phyloP scores from a whole-genome alignment of 495 filamentous ascomycete species.

The Saxophila tyrrhenica region DNA sequence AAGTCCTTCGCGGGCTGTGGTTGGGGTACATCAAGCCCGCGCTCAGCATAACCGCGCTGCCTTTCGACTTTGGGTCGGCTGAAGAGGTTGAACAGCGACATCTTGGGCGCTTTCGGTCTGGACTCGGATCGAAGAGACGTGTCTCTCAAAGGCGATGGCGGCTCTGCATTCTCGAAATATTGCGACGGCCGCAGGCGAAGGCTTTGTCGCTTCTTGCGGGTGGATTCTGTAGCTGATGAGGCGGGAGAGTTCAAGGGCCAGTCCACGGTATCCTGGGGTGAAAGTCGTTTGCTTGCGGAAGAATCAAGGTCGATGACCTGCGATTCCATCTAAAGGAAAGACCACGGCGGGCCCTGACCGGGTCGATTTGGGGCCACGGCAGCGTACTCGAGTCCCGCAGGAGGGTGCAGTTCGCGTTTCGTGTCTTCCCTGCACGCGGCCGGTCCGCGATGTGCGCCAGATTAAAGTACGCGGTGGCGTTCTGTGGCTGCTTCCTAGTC shows the following conservation, averaged over 20 bases:
- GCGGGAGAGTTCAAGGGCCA: background rate
- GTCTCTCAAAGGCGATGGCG: slow-evolving; percentile 2
- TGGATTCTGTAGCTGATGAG: background rate
- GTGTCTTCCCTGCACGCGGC: background rate
- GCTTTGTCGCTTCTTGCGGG: slow-evolving; percentile 3
- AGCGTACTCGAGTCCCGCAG: background rate
- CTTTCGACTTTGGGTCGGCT: slow-evolving; percentile 33
- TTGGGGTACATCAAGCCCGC: slow-evolving; percentile 19
- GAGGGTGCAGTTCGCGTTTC: background rate
- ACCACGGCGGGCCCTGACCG: background rate
- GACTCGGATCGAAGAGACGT: background rate
- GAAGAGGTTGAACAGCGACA: slow-evolving; percentile 34
- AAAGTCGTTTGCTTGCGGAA: background rate
- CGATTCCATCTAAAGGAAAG: background rate
- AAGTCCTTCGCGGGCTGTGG: background rate
- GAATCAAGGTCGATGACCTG: background rate
- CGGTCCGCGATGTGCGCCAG: background rate
- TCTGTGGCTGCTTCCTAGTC: background rate
- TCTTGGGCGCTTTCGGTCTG: slow-evolving; percentile 21
- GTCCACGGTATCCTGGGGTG: background rate
- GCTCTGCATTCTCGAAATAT: slow-evolving; percentile 2
- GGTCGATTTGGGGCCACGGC: background rate
- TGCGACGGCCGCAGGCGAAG: background rate
- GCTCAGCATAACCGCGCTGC: slow-evolving; percentile 27
- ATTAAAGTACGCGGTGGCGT: slow-evolving; percentile 1